phyloP scores from a whole-genome alignment of 2,329 filamentous ascomycete species.

The Botrytis elliptica region DNA sequence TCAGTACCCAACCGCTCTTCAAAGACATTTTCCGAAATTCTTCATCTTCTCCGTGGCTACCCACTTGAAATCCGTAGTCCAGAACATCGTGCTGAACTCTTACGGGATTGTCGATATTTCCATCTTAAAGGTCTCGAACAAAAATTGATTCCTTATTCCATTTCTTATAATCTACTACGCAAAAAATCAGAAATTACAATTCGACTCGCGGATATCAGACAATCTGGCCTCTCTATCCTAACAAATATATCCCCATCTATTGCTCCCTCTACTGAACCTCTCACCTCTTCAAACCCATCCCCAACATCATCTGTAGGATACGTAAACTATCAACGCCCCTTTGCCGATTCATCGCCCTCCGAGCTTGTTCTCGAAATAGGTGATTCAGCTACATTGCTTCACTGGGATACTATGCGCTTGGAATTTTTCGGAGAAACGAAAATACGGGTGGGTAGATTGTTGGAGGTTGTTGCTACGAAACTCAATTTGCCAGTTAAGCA shows the following conservation, averaged over 20 bases:
- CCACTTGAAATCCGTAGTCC: constrained; percentile 74
- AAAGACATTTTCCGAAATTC: constrained; percentile 78
- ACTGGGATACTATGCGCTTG: constrained; percentile 35
- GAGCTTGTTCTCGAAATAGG: constrained; percentile 82
- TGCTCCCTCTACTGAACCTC: constrained; percentile 31
- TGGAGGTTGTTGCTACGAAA: constrained; percentile 80
- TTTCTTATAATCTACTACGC: constrained; percentile 71
- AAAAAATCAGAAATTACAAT: constrained; percentile 73
- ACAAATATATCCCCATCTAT: constrained; percentile 44
- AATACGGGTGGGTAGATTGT: constrained; percentile 67
- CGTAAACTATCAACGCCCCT: constrained; percentile 81
- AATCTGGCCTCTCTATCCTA: constrained; percentile 72
- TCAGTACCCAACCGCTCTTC: constrained; percentile 77
- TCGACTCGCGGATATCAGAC: constrained; percentile 81
- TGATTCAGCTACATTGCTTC: constrained; percentile 55
- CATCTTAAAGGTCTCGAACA: constrained; percentile 92
- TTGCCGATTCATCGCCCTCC: constrained; percentile 70
- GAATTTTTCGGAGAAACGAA: constrained; percentile 74
- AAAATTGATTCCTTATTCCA: constrained; percentile 72
- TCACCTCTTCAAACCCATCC: constrained; percentile 27
- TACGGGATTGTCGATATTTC: constrained; percentile 88
- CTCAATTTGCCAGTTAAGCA: constrained; percentile 64
- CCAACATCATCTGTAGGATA: constrained; percentile 45
- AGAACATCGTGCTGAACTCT: constrained; percentile 70
- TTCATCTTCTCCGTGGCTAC: constrained; percentile 82